Evolutionary conservation across 2,329 filamentous ascomycete genomes (phyloP), one percentile per base, ranked within the genome.

Genomic region (Didymella glomerata): DNA sequence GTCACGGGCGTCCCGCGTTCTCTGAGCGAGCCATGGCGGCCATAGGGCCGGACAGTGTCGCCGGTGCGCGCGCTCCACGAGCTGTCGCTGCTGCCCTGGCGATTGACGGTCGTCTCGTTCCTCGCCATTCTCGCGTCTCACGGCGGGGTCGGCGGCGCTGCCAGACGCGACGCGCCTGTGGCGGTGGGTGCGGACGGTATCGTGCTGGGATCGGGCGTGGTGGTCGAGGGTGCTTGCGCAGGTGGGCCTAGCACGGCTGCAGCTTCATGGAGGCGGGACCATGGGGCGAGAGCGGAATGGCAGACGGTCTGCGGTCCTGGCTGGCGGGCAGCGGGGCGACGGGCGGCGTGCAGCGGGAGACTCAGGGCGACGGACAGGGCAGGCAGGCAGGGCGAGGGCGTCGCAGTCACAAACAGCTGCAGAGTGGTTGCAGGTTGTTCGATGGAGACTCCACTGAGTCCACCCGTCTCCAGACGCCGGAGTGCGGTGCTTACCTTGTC

Each of bases 71-170:
- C 86, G 80, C 88, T 90, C 79, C 85, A 86, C 65, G 85, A 85
- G 82, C 85, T 88, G 79, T 86, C 86, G 66, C 84, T 80, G 65
- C 87, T 88, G 80, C 84, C 88, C 83, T 89, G 85, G 79, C 87
- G 88, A 78, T 83, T 82, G 70, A 79, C 78, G 71, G 81, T 80
- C 75, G 90, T 86, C 75, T 90, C 88, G 81, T 88, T 85, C 78
- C 84, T 86, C 79, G 87, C 86, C 89, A 91, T 91, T 48, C 49
- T 71, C 64, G 59, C 60, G 46, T 50, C 49, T 71, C 64, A 57
- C 60, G 46, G 57, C 63, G 55, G 60, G 59, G 45, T 42, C 46
- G 46, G 51, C 57, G 47, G 56, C 46, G 56, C 32, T 42, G 50
- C 40, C 50, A 27, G 50, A 54, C 50, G 56, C 56, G 50, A 46